Conservation (phyloP, 2,329 filamentous ascomycete species). For the Nemania abortiva region DNA sequence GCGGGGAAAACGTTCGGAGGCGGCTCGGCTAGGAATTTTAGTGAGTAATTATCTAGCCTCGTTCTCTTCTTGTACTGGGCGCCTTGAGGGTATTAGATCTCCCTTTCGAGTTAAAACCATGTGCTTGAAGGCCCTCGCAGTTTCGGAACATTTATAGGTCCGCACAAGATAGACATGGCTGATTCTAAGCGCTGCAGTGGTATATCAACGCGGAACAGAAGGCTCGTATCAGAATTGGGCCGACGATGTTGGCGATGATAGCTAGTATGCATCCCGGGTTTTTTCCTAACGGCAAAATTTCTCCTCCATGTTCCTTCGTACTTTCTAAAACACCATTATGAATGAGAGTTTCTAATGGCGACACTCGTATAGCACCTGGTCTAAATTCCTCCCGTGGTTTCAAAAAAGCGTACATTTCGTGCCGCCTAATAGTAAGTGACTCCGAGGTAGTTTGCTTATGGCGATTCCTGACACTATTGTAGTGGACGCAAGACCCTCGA, state of each 20-base stretch:
- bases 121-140: not conserved
- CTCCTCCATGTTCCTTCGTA: not conserved
- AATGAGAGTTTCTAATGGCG: not conserved
- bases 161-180: not conserved
- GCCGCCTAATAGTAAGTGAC: constrained; percentile 38
- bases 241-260: constrained; percentile 43
- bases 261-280: constrained; percentile 34
- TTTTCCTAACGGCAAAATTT: not conserved
- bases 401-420: constrained; percentile 46
- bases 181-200: constrained; percentile 35
- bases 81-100: not conserved
- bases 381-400: constrained; percentile 46
- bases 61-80: not conserved
- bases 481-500: constrained; percentile 43
- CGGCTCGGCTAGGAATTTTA: constrained; percentile 49
- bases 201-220: constrained; percentile 47
- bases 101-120: not conserved
- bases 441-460: not conserved
- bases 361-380: constrained; percentile 35
- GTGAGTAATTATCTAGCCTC: not conserved
- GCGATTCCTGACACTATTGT: constrained; percentile 10
- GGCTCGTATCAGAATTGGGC: constrained; percentile 46
- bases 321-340: not conserved
- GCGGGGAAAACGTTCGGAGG: constrained; percentile 51
- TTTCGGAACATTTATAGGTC: not conserved